Evolutionary conservation across 2,329 filamentous ascomycete species (phyloP).

Genomic region (Botrytis hyacinthi): DNA sequence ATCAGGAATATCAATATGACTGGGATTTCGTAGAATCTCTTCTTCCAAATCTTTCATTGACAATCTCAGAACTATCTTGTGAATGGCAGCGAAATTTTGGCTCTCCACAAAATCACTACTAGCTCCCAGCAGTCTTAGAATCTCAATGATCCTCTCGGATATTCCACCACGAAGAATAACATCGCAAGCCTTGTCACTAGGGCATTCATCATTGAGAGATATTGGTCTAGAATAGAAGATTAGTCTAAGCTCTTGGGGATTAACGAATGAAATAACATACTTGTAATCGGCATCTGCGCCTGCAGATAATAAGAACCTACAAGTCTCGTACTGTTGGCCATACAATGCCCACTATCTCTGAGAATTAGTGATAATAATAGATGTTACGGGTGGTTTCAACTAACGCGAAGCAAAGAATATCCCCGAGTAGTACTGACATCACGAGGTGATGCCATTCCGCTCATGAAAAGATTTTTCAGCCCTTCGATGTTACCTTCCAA

Average conservation of each 20-base stretch:
- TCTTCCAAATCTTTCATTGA: constrained; percentile 12
- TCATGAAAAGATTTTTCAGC: constrained; percentile 19
- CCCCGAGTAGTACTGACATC: constrained; percentile 22
- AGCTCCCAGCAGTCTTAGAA: constrained; percentile 12
- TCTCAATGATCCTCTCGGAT: constrained; percentile 14
- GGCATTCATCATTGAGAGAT: constrained; percentile 13
- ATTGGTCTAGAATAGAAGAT: constrained; percentile 1
- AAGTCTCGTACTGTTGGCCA: constrained; percentile 20
- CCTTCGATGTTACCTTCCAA: constrained; percentile 22
- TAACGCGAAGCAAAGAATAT: constrained; percentile 21
- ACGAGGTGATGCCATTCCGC: constrained; percentile 17
- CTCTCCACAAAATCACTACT: constrained; percentile 22
- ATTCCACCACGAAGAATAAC: constrained; percentile 18
- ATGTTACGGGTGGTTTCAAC: neutral
- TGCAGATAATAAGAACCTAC: constrained; percentile 16
- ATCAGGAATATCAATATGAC: constrained; percentile 18
- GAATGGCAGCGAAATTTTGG: constrained; percentile 22
- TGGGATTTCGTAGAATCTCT: neutral
- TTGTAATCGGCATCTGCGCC: constrained; percentile 21
- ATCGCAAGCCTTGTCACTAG: constrained; percentile 23
- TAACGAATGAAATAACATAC: neutral
- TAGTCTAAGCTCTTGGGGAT: neutral
- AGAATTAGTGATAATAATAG: too few species aligned
- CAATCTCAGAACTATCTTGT: constrained; percentile 21
- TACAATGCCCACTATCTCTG: constrained; percentile 17